A percentile compares a stretch with the other conserved stretches of the same genome.
These are phyloP conservation scores for Taxillus chinensis DNA, from an alignment of 164 flowering plant species.

Conservation along the genomic window DNA sequence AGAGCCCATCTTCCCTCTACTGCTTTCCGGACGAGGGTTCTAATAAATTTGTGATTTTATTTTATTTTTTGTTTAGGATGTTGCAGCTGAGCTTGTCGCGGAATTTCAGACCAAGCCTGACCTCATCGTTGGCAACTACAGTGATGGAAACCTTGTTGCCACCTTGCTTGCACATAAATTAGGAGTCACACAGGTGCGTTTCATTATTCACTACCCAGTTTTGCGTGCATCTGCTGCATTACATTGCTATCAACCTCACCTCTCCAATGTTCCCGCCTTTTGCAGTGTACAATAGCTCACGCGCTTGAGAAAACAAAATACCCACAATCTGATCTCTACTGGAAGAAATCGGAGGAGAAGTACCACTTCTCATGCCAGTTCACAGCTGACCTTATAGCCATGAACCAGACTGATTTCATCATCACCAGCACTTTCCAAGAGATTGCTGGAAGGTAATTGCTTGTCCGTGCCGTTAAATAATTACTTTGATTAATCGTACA, in stretches of 20 bases:
- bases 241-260: too few species aligned
- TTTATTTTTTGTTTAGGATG: conserved; percentile 24
- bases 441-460: conserved; percentile 56
- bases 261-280: background rate
- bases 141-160: conserved; percentile 61
- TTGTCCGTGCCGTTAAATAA: background rate
- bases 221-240: background rate
- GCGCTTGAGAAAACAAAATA: conserved; percentile 70
- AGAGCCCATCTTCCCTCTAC: background rate
- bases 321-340: conserved; percentile 49
- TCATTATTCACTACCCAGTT: too few species aligned
- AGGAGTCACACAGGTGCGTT: conserved; percentile 43
- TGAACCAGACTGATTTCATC: conserved; percentile 57
- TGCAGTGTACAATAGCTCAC: conserved; percentile 58
- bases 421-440: conserved; percentile 71
- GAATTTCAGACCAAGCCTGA: conserved; percentile 50
- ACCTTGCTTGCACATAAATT: conserved; percentile 45
- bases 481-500: too few species aligned
- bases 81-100: conserved; percentile 24
- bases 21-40: too few species aligned
- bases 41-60: background rate
- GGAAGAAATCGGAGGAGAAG: conserved; percentile 52
- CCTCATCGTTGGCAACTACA: conserved; percentile 58
- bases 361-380: conserved; percentile 68
- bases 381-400: conserved; percentile 51